Evolutionary conservation across 345 rosid species (phyloP).

Genomic region (Ailanthus altissimus): DNA sequence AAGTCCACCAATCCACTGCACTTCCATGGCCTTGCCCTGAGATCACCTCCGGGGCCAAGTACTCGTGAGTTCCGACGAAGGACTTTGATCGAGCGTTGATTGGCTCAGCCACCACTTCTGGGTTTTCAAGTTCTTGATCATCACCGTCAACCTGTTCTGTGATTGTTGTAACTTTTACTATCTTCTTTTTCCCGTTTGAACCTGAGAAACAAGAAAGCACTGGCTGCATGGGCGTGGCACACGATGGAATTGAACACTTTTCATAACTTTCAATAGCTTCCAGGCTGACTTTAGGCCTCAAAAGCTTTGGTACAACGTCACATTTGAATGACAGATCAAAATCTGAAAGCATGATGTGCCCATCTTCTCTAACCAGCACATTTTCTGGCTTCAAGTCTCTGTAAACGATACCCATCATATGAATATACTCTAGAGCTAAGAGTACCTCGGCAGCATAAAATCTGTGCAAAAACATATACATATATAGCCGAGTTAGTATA

Average conservation of each 20-base stretch:
- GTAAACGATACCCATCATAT: slow-evolving; percentile 82
- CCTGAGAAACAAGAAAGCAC: slow-evolving; percentile 69
- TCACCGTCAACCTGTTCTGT: slow-evolving; percentile 40
- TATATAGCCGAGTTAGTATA: not conserved
- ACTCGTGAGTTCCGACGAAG: slow-evolving; percentile 94
- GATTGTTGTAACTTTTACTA: slow-evolving; percentile 43
- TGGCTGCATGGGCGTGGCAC: slow-evolving; percentile 63
- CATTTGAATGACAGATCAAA: slow-evolving; percentile 85
- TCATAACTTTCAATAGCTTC: slow-evolving; percentile 22
- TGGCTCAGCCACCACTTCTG: slow-evolving; percentile 79
- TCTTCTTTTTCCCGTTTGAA: slow-evolving; percentile 39
- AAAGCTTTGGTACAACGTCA: slow-evolving; percentile 75
- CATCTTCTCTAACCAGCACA: slow-evolving; percentile 67
- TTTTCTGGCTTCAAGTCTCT: slow-evolving; percentile 77
- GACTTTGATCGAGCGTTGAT: slow-evolving; percentile 74
- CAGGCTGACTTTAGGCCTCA: slow-evolving; percentile 33
- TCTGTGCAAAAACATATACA: slow-evolving; percentile 32
- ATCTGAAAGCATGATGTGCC: slow-evolving; percentile 77
- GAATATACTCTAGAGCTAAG: slow-evolving; percentile 67
- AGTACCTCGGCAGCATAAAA: slow-evolving; percentile 75
- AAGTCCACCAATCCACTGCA: slow-evolving; percentile 98
- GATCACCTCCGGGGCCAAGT: slow-evolving; percentile 92
- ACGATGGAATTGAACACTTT: slow-evolving; percentile 56
- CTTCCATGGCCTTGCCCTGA: slow-evolving; percentile 98
- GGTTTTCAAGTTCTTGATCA: slow-evolving; percentile 24